Evolutionary conservation across 192 early-diverging fungal genomes (phyloP).

Genomic region (Coemansia sp.): DNA sequence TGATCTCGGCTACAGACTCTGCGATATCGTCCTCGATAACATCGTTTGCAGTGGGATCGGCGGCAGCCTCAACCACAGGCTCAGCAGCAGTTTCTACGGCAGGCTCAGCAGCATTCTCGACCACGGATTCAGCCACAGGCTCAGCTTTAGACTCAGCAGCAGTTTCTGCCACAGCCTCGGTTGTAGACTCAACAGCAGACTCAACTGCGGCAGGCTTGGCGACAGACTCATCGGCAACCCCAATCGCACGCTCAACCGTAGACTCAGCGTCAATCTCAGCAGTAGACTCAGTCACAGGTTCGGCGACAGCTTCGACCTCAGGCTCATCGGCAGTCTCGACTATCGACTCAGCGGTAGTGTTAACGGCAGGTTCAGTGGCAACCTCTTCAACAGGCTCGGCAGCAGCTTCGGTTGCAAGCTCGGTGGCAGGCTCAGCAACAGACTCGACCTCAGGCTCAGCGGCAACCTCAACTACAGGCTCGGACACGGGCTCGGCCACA

Average conservation of each 20-base stretch:
- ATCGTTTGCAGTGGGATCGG: neutral
- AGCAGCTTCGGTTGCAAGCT: too few species aligned
- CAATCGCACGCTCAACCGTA: neutral
- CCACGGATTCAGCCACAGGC: neutral
- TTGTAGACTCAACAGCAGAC: slow-evolving; percentile 3
- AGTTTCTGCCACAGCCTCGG: slow-evolving; percentile 7
- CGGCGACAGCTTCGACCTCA: neutral
- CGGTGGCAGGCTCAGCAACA: slow-evolving; percentile 1
- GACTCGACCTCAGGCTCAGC: neutral
- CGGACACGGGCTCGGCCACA: neutral
- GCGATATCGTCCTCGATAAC: neutral
- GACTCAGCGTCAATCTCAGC: neutral
- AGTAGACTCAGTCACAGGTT: neutral
- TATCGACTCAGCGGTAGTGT: neutral
- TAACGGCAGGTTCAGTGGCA: neutral
- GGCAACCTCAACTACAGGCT: neutral
- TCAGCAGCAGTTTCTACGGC: too few species aligned
- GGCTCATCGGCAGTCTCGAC: neutral
- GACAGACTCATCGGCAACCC: neutral
- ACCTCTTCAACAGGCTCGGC: neutral
- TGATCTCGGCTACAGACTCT: slow-evolving; percentile 8
- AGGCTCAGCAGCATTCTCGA: neutral
- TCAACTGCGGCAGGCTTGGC: neutral
- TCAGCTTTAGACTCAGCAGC: slow-evolving; percentile 1
- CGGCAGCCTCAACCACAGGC: neutral